Percentiles rank a stretch among this genome's conserved stretches.
phyloP scores from a whole-genome alignment of 257 asterid species.

The Solanum appendiculatum region DNA sequence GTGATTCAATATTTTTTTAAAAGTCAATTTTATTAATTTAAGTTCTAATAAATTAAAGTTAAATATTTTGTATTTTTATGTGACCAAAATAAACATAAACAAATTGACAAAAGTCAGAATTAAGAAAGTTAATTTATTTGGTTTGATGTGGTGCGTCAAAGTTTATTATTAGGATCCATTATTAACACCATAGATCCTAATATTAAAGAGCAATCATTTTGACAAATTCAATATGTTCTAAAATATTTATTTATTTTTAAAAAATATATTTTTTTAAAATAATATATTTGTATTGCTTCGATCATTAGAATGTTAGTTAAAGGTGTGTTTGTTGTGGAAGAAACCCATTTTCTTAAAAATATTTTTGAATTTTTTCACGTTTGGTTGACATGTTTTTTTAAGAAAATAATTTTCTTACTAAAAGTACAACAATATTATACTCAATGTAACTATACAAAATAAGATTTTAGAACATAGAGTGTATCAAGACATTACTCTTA shows the following conservation, averaged over 20 bases:
- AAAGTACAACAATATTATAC: no score
- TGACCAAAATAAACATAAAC: neutral
- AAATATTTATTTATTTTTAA: neutral
- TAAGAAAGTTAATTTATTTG: neutral
- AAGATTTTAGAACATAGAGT: no score
- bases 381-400: neutral
- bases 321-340: neutral
- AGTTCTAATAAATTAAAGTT: neutral
- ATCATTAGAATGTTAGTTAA: neutral
- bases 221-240: neutral
- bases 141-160: neutral
- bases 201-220: neutral
- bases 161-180: neutral
- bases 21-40: neutral
- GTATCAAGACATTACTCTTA: no score
- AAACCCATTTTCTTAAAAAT: neutral
- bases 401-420: neutral
- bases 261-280: neutral
- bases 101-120: neutral
- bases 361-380: neutral
- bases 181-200: neutral
- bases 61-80: neutral
- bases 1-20: neutral
- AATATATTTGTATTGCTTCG: neutral
- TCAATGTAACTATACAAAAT: no score